Evolutionary conservation across 2,329 filamentous ascomycete genomes (phyloP), one percentile per base, ranked within the genome.

Genomic region (Aureobasidium sp.): DNA sequence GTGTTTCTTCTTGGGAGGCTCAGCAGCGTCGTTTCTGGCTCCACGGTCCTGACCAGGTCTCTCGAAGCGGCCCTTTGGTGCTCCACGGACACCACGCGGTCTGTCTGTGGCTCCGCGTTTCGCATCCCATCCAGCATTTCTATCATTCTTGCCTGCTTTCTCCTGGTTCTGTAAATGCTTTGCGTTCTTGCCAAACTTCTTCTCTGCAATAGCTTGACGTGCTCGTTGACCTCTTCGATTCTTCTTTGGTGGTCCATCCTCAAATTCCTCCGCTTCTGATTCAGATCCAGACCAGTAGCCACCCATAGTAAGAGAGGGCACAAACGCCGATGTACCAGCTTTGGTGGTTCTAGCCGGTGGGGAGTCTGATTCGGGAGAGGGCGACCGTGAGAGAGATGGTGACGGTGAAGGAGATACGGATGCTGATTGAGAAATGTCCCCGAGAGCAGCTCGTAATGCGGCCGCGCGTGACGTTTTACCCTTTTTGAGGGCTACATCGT

Each of bases 221-320:
- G 87, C 88, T 47, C 86, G 82, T 75, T 95, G 90, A 3, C 90
- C 90, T 51, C 85, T 81, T 25, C 88, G 81, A 69, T 93, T 92
- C 75, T 91, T 92, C 68, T 84, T 84, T 0, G 80, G 75, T 0
- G 80, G 74, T 0, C 78, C 67, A 5, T 79, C 79, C 20, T 79
- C 77, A 25, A 81, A 74, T 36, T 79, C 77, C 58, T 91, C 88
- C 25, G 89, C 77, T 65, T 89, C 87, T 0, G 87, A 88, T 2
- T 88, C 87, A 9, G 85, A 88, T 51, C 88, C 89, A 2, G 88
- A 91, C 68, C 90, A 83, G 75, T 93, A 95, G 62, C 88, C 88
- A 22, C 86, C 87, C 82, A 84, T 80, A 61, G 90, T 90, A 17
- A 94, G 82, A 1, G 86, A 85, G 0, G 90, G 90, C 1, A 94